Evolutionary conservation across 495 filamentous ascomycete species (phyloP).

Genomic region (Annulohypoxylon moriforme): DNA sequence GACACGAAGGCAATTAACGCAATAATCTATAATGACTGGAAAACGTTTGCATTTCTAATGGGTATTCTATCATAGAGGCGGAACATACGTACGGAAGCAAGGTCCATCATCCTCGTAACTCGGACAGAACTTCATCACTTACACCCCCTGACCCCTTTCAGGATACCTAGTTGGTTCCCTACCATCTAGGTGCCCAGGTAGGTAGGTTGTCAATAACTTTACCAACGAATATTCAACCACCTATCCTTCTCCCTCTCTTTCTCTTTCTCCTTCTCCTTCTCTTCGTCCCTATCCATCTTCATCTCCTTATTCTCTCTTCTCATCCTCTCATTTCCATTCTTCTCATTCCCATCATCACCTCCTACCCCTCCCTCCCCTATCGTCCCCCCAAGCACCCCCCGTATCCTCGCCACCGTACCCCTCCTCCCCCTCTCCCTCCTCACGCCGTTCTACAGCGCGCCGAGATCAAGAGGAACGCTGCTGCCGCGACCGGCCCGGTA

Average conservation of each 20-base stretch:
- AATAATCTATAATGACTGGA: not conserved
- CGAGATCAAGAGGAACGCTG: constrained; percentile 91
- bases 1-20: not conserved
- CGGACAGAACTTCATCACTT: not conserved
- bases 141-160: not conserved
- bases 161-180: not conserved
- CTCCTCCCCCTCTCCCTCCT: not conserved
- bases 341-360: not conserved
- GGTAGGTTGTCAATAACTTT: not conserved
- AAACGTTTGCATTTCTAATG: constrained; percentile 13
- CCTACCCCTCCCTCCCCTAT: not conserved
- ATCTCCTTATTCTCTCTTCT: not conserved
- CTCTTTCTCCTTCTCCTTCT: not conserved
- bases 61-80: constrained; percentile 23
- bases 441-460: constrained; percentile 50
- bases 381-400: not conserved
- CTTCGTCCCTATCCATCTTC: not conserved
- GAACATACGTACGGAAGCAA: not conserved
- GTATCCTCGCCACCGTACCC: not conserved
- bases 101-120: not conserved
- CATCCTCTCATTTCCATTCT: not conserved
- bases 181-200: too few species aligned
- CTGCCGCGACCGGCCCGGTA: constrained; percentile 94
- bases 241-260: constrained; percentile 13
- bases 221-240: constrained; percentile 35